Percentiles rank a stretch among this genome's conserved stretches.
Conservation (phyloP, 768 basidiomycete species). For the Tricholoma sp. region DNA sequence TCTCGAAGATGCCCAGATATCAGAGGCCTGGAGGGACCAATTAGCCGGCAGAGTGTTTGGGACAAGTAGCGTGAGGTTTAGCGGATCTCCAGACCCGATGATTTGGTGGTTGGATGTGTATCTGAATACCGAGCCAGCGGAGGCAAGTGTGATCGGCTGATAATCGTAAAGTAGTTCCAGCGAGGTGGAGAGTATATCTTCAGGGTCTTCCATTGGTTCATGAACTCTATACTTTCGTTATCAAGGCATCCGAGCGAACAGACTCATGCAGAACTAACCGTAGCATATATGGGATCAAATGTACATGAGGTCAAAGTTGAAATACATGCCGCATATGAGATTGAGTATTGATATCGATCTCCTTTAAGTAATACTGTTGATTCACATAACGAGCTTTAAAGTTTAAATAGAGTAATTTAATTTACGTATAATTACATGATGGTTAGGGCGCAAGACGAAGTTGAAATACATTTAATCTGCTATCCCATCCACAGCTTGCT, state of each 20-base stretch:
- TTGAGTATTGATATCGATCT: not conserved
- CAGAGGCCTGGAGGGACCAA: slow-evolving; percentile 75
- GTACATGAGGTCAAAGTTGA: not conserved
- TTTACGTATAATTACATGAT: not conserved
- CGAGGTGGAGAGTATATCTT: slow-evolving; percentile 66
- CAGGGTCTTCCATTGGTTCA: slow-evolving; percentile 25
- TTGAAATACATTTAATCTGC: slow-evolving; percentile 73
- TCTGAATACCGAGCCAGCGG: slow-evolving; percentile 47
- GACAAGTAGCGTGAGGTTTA: slow-evolving; percentile 40
- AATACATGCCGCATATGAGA: too few relatives aligned
- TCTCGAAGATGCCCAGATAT: slow-evolving; percentile 67
- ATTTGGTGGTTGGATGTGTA: slow-evolving; percentile 27
- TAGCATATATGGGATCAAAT: not conserved
- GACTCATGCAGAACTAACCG: not conserved
- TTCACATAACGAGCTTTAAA: too few relatives aligned
- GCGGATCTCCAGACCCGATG: slow-evolving; percentile 11
- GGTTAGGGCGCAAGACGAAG: not conserved
- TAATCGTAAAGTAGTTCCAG: slow-evolving; percentile 59
- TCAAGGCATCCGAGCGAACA: not conserved
- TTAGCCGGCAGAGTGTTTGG: slow-evolving; percentile 66
- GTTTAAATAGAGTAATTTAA: too few relatives aligned
- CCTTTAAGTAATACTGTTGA: too few relatives aligned
- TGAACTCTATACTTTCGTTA: not conserved
- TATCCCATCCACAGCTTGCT: slow-evolving; percentile 92
- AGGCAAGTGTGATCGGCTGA: slow-evolving; percentile 54